Percentiles rank a stretch among this genome's conserved stretches.
These are phyloP conservation scores for Monosporascus sp. DNA, from an alignment of 2,329 filamentous ascomycete species.

Conservation along the genomic window DNA sequence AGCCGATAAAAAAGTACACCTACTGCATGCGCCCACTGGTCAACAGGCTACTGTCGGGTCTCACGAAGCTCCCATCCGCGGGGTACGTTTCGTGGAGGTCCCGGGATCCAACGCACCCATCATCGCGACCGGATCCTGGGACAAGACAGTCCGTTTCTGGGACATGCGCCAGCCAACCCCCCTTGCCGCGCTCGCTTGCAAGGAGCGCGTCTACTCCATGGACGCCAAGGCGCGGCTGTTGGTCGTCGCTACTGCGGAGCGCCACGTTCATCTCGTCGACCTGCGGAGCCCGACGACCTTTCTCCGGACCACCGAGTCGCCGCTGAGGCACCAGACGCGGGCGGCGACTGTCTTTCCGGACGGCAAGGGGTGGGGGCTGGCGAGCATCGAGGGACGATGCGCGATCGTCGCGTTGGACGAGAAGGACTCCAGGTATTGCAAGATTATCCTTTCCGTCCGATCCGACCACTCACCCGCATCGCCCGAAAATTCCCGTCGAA, in stretches of 20 bases:
- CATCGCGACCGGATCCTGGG: constrained; percentile 42
- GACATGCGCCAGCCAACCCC: constrained; percentile 41
- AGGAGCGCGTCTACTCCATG: constrained; percentile 42
- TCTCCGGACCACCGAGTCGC: constrained; percentile 12
- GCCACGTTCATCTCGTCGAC: constrained; percentile 25
- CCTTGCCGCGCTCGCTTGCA: constrained; percentile 38
- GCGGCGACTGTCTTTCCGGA: constrained; percentile 20
- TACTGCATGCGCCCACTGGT: constrained; percentile 23
- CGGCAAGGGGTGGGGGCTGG: constrained; percentile 22
- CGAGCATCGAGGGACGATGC: constrained; percentile 26
- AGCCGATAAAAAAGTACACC: constrained; percentile 25
- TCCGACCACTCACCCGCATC: background rate
- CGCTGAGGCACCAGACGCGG: constrained; percentile 23
- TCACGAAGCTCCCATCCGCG: constrained; percentile 27
- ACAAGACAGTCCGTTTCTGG: constrained; percentile 53
- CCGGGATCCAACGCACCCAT: constrained; percentile 16
- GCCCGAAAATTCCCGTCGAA: background rate
- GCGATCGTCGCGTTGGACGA: constrained; percentile 16
- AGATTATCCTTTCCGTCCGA: background rate
- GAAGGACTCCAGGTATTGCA: constrained; percentile 14
- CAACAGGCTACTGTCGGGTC: constrained; percentile 19
- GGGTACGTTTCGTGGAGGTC: constrained; percentile 26
- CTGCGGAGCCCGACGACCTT: constrained; percentile 19
- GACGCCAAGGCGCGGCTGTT: constrained; percentile 24
- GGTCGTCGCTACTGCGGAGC: constrained; percentile 26